phyloP scores from a whole-genome alignment of 441 rosid species.

The Manihot esculenta region DNA sequence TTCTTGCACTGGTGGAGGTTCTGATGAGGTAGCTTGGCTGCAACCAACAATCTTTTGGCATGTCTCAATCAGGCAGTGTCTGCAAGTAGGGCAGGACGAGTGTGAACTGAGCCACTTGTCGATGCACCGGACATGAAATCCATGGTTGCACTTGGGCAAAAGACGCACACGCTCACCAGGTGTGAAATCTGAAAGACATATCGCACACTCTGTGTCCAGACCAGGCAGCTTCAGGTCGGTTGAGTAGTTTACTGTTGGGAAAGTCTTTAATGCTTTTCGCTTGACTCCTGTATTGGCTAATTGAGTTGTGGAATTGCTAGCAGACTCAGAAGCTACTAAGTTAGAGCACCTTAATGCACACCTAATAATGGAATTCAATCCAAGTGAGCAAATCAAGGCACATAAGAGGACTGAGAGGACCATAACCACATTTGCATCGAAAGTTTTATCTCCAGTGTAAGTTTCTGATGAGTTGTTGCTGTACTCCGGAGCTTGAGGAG shows the following conservation, averaged over 20 bases:
- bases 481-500: constrained; percentile 38
- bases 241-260: constrained; percentile 58
- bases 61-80: constrained; percentile 70
- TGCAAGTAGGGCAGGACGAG: constrained; percentile 82
- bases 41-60: constrained; percentile 67
- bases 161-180: constrained; percentile 61
- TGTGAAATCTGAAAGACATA: constrained; percentile 62
- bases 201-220: constrained; percentile 60
- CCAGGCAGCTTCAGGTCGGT: constrained; percentile 56
- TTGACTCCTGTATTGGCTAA: constrained; percentile 62
- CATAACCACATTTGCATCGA: constrained; percentile 76
- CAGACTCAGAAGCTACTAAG: constrained; percentile 35
- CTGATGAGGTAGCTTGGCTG: constrained; percentile 42
- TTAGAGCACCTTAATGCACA: constrained; percentile 69
- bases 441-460: constrained; percentile 34
- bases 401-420: constrained; percentile 71
- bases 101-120: constrained; percentile 84
- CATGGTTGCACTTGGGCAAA: constrained; percentile 76
- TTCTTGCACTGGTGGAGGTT: constrained; percentile 38
- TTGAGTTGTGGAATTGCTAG: constrained; percentile 27
- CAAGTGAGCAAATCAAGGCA: constrained; percentile 73
- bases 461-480: constrained; percentile 31
- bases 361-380: constrained; percentile 58
- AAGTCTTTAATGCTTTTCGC: constrained; percentile 63
- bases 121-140: constrained; percentile 69